Evolutionary conservation across 176 grass and related monocot genomes (phyloP).

Genomic region (Raddia distichophylla): DNA sequence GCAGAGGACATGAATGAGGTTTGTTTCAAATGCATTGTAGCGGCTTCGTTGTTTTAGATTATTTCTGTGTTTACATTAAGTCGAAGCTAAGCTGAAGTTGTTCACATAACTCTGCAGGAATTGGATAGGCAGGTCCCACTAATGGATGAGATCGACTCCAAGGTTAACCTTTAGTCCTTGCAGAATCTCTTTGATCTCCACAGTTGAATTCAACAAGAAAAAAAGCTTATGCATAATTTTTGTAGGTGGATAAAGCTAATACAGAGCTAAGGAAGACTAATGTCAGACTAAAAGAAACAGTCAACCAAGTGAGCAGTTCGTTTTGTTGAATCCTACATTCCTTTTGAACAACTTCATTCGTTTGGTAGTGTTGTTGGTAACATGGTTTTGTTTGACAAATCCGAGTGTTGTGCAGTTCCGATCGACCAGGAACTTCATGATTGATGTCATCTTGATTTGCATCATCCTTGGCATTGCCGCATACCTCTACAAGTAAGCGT

Average conservation of each 20-base stretch:
- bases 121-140: conserved; percentile 81
- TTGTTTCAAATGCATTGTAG: background rate
- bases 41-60: background rate
- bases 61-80: conserved; percentile 4
- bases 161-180: conserved; percentile 44
- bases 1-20: conserved; percentile 92
- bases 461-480: conserved; percentile 88
- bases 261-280: conserved; percentile 86
- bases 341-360: background rate
- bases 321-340: conserved; percentile 8
- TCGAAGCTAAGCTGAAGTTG: background rate
- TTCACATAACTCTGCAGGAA: conserved; percentile 61
- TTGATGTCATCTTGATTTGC: conserved; percentile 80
- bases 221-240: background rate
- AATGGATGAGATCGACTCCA: conserved; percentile 89
- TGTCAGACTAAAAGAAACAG: conserved; percentile 81
- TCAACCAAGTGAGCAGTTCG: conserved; percentile 55
- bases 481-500: conserved; percentile 79
- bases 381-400: background rate
- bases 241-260: conserved; percentile 75
- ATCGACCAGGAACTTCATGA: conserved; percentile 82
- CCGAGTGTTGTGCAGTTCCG: conserved; percentile 51
- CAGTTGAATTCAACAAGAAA: too few species aligned
- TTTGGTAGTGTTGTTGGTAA: background rate
- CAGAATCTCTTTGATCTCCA: background rate